Base-by-base conservation (phyloP, 2,329 filamentous ascomycete species). In the Penicillium psychrosexuale region DNA sequence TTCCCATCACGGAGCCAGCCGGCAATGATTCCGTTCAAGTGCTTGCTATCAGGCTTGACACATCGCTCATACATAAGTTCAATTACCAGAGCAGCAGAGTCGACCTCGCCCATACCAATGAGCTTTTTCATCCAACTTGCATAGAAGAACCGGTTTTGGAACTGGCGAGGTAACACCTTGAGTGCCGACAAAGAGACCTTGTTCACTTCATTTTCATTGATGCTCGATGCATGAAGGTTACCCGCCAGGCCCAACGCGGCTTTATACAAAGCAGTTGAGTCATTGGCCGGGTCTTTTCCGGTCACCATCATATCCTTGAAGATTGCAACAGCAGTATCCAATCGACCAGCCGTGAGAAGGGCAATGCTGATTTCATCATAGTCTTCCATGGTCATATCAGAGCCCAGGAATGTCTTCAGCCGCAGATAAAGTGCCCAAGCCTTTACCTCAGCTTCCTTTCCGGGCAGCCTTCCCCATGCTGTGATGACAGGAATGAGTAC, bases 231-330 rank as follows among this genome's bases (percentile, higher is more conserved):
- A 48, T 78, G 75, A 27, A 78, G 65, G 47, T 71, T 74, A 12
- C 69, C 74, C 40, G 72, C 68, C 17, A 77, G 55, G 17, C 71
- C 72, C 8, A 77, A 58, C 17, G 74, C 71, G 39, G 70, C 68
- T 57, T 70, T 69, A 57, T 78, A 80, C n/a, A 79, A 65, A n/a
- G 70, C 66, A 4, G 72, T 73, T 24, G 73, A 78, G 47, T 78
- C 74, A n/a, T 74, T 67, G n/a, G 70, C 67, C 9, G 72, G 72
- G 43, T 74, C 74, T 54, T 73, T 69, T 8, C 82, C 81, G 4
- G 83, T 82, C 54, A 84, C 83, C 85, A 96, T 91, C 91, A 96
- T 95, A 69, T 96, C 90, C 62, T 88, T 89, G 71, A 96, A 96
- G 0, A 90, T 84, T 50, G 84, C 83, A 51, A 93, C 80, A 0